Base-by-base conservation (phyloP, 2,329 filamentous ascomycete species). In the Clarireedia homoeocarpa region DNA sequence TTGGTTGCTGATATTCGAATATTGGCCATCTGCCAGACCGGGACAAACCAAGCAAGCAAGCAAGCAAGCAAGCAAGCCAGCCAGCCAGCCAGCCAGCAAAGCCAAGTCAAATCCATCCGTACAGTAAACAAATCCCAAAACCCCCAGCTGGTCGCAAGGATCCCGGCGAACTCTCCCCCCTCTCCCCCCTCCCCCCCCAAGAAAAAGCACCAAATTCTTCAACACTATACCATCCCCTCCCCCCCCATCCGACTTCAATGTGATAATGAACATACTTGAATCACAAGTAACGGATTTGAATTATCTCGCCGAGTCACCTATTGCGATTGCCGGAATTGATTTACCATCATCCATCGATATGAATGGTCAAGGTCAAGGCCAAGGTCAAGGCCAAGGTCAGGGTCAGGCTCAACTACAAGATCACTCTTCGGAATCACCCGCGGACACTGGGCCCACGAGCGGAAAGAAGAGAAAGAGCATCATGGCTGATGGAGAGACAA, bases 221-320 rank as follows among this genome's bases (percentile, higher is more conserved):
- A n/a, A 14, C 38, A 17, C 6, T 40, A 14, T 14, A 40, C 38
- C 38, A 40, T 38, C 34, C 7, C 34, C 40, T 12, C 15, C n/a
- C 17, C 17, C 17, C 17, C 7, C 17, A 10, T 15, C 0, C 6
- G 23, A 20, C 15, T 15, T 40, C 26, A 30, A 53, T 61, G 66
- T 68, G 65, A 69, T 62, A 60, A 70, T 69, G 67, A 70, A 69
- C 58, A 63, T 63, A 34, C 63, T 70, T 44, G 66, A 69, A 60
- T 55, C 47, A 40, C 68, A 70, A 62, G 65, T 70, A 27, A 63
- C 58, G 15, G 67, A 69, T 58, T 60, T 70, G 26, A 64, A 62
- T 27, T 65, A 66, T 50, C 64, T 70, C 17, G 63, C 61, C 56
- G 65, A 68, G 30, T 66, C 66, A 2, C 67, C 68, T 10, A 60